Percentiles rank a stretch among this genome's conserved stretches.
Evolutionary conservation across 2,329 filamentous ascomycete genomes (phyloP).

Genomic region (Exserohilum rostratum): DNA sequence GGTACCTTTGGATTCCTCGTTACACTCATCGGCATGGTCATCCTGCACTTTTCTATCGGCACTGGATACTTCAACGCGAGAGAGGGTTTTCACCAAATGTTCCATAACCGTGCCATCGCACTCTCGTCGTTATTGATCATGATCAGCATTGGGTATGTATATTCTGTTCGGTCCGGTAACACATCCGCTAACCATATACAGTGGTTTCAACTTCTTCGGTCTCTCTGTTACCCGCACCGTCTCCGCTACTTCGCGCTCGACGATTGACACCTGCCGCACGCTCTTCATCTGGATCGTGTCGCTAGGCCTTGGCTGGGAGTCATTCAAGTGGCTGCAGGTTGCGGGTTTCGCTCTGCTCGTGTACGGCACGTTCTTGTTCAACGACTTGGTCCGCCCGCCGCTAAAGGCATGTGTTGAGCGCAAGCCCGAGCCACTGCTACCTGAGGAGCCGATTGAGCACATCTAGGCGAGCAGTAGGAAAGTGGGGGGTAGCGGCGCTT

Average conservation of each 20-base stretch:
- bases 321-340: conserved; percentile 97
- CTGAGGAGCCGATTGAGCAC: conserved; percentile 86
- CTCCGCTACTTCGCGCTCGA: conserved; percentile 90
- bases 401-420: conserved; percentile 68
- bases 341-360: conserved; percentile 86
- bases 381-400: conserved; percentile 87
- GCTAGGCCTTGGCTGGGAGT: conserved; percentile 91
- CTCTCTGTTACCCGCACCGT: conserved; percentile 88
- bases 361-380: conserved; percentile 96
- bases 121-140: conserved; percentile 88
- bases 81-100: conserved; percentile 84
- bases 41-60: conserved; percentile 80
- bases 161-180: conserved; percentile 1
- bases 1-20: conserved; percentile 86
- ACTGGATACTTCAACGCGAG: conserved; percentile 87
- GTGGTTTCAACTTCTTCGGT: conserved; percentile 98
- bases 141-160: conserved; percentile 89
- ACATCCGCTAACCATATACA: conserved; percentile 46
- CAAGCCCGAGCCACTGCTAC: conserved; percentile 68
- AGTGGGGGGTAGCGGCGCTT: not conserved
- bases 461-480: conserved; percentile 17
- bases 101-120: conserved; percentile 71
- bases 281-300: conserved; percentile 98
- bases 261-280: conserved; percentile 96
- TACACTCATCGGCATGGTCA: conserved; percentile 77